Conservation (phyloP, 805 yeast species). For the Ogataea pilisensis region DNA sequence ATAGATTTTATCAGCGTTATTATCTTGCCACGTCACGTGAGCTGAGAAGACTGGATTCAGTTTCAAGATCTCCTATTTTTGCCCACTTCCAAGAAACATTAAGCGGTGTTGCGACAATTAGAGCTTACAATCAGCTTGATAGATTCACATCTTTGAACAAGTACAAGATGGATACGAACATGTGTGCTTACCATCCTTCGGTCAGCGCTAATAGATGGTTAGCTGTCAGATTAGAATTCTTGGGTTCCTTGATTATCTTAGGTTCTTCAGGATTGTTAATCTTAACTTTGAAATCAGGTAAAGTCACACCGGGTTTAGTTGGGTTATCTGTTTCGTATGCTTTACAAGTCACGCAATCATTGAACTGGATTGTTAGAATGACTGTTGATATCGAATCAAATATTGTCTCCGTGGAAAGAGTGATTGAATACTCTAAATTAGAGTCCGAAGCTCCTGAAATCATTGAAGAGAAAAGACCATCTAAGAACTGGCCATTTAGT, state of each 20-base stretch:
- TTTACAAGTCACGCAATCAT: conserved; percentile 83
- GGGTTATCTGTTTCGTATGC: conserved; percentile 95
- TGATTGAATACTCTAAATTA: conserved; percentile 47
- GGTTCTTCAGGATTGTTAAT: conserved; percentile 84
- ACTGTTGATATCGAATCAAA: conserved; percentile 97
- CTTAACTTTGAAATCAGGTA: conserved; percentile 60
- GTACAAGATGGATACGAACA: conserved; percentile 74
- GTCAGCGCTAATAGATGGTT: conserved; percentile 96
- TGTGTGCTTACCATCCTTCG: conserved; percentile 90
- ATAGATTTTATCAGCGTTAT: conserved; percentile 70
- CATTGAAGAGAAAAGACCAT: conserved; percentile 52
- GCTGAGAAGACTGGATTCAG: conserved; percentile 75
- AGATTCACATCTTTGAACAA: conserved; percentile 65
- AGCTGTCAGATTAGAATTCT: conserved; percentile 86
- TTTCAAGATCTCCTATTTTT: conserved; percentile 73
- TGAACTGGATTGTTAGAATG: conserved; percentile 98
- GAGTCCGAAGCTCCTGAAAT: conserved; percentile 74
- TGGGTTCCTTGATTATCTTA: conserved; percentile 85
- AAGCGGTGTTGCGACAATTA: conserved; percentile 68
- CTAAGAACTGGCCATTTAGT: conserved; percentile 63
- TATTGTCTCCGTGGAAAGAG: conserved; percentile 78
- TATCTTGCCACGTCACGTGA: conserved; percentile 77
- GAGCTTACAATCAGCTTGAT: conserved; percentile 65
- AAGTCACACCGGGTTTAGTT: conserved; percentile 81
- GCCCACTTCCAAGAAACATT: conserved; percentile 84